A percentile compares a stretch with the other conserved stretches of the same genome.
phyloP scores from a whole-genome alignment of 768 basidiomycete genomes.

The Porphyrellus cyaneotinctus region DNA sequence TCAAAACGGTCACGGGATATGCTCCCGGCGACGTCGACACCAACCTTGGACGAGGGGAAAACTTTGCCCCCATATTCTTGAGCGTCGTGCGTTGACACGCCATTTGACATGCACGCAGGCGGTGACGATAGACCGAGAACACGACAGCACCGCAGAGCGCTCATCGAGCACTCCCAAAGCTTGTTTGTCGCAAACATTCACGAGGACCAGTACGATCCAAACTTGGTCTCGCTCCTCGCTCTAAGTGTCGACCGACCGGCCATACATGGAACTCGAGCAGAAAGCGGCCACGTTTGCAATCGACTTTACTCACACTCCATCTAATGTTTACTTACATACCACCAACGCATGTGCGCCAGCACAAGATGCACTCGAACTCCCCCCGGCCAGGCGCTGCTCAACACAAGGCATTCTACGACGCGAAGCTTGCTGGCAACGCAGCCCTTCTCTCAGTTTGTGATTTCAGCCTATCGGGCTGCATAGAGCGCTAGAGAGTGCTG shows the following conservation, averaged over 20 bases:
- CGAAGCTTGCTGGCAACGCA: slow-evolving; percentile 39
- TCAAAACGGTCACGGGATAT: slow-evolving; percentile 38
- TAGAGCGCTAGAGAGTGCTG: slow-evolving; percentile 46
- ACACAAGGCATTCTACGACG: slow-evolving; percentile 43
- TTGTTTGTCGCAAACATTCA: slow-evolving; percentile 41
- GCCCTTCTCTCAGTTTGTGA: slow-evolving; percentile 39
- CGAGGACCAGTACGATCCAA: slow-evolving; percentile 46
- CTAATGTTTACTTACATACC: neutral
- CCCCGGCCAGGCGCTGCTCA: slow-evolving; percentile 31
- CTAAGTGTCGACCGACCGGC: slow-evolving; percentile 24
- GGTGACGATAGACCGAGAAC: slow-evolving; percentile 33
- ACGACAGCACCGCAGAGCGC: slow-evolving; percentile 26
- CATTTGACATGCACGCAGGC: neutral
- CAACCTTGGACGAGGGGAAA: slow-evolving; percentile 44
- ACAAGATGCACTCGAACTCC: slow-evolving; percentile 40
- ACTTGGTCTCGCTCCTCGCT: slow-evolving; percentile 43
- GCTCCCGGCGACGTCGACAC: slow-evolving; percentile 32
- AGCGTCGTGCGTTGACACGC: slow-evolving; percentile 30
- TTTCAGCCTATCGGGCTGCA: slow-evolving; percentile 40
- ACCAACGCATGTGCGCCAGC: slow-evolving; percentile 27
- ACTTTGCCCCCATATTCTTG: slow-evolving; percentile 45
- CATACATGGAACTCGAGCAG: slow-evolving; percentile 40
- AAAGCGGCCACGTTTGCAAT: slow-evolving; percentile 32
- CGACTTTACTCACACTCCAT: slow-evolving; percentile 28
- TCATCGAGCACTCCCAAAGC: slow-evolving; percentile 37